Evolutionary conservation across 495 filamentous ascomycete species (phyloP).

Genomic region (Aspergillus kassunensis): DNA sequence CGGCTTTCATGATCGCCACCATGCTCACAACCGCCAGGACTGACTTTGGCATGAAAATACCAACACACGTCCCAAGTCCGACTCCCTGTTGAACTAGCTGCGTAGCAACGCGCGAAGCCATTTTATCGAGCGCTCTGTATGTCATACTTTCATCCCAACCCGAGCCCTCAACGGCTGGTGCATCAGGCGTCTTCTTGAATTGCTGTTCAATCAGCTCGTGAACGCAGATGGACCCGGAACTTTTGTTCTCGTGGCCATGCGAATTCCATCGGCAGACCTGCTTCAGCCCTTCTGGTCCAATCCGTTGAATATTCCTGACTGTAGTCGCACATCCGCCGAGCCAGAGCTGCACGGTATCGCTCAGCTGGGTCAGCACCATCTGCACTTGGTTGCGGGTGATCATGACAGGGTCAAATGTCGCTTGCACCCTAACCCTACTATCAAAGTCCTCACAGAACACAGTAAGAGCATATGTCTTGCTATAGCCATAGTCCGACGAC

Average conservation of each 20-base stretch:
- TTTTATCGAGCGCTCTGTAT: not conserved
- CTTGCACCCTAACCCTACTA: not conserved
- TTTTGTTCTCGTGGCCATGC: not conserved
- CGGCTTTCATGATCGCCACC: not conserved
- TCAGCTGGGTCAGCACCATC: not conserved
- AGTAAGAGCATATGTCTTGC: not conserved
- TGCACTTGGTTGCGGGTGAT: not conserved
- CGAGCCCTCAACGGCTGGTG: not conserved
- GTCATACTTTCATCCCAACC: not conserved
- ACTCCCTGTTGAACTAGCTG: not conserved
- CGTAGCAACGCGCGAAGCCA: not conserved
- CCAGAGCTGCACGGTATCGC: not conserved
- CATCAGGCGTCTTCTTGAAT: not conserved
- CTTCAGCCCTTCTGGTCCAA: not conserved
- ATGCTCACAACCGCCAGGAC: not conserved
- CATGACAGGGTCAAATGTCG: not conserved
- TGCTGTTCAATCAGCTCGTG: not conserved
- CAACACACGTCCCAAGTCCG: not conserved
- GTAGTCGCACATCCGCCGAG: not conserved
- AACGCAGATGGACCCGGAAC: not conserved
- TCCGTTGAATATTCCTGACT: not conserved
- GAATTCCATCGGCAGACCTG: not conserved
- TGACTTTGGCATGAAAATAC: not conserved
- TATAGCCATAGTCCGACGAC: not conserved
- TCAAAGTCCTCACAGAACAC: not conserved